A percentile compares a stretch with the other conserved stretches of the same genome.
Evolutionary conservation across 495 filamentous ascomycete genomes (phyloP).

Genomic region (Penicillium salamii): DNA sequence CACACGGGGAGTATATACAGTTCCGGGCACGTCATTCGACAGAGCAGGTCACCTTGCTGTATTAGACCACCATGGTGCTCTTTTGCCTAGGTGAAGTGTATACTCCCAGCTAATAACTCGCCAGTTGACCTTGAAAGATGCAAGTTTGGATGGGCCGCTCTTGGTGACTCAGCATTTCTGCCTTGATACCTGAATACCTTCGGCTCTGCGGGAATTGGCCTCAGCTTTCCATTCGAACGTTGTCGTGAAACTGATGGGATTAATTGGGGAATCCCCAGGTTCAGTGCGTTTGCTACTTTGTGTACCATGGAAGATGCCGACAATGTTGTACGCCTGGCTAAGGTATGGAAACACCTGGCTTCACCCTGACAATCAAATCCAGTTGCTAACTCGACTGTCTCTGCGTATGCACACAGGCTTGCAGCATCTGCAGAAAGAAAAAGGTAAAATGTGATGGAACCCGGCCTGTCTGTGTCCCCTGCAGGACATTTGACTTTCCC

Average conservation of each 20-base stretch:
- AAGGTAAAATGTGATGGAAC: conserved; percentile 18
- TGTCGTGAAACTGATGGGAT: not conserved
- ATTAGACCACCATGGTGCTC: not conserved
- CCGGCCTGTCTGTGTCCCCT: conserved; percentile 7
- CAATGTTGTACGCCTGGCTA: conserved; percentile 3
- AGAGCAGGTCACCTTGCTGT: no score
- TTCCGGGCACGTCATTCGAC: not conserved
- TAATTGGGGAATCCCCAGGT: not conserved
- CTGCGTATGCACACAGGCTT: conserved; percentile 3
- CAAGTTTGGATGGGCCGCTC: no score
- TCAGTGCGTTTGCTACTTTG: not conserved
- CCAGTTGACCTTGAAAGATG: no score
- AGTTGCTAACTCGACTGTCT: not conserved
- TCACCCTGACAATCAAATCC: not conserved
- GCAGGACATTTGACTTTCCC: conserved; percentile 8
- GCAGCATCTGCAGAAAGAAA: conserved; percentile 8
- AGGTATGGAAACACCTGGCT: not conserved
- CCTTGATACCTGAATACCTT: not conserved
- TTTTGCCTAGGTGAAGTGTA: no score
- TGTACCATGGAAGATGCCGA: not conserved
- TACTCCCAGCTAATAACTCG: no score
- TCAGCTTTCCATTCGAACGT: not conserved
- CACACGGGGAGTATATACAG: not conserved
- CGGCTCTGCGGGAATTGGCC: not conserved
- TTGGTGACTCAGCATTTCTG: not conserved